Conservation (phyloP, 2,329 filamentous ascomycete genomes). For the Neonectria sp. region DNA sequence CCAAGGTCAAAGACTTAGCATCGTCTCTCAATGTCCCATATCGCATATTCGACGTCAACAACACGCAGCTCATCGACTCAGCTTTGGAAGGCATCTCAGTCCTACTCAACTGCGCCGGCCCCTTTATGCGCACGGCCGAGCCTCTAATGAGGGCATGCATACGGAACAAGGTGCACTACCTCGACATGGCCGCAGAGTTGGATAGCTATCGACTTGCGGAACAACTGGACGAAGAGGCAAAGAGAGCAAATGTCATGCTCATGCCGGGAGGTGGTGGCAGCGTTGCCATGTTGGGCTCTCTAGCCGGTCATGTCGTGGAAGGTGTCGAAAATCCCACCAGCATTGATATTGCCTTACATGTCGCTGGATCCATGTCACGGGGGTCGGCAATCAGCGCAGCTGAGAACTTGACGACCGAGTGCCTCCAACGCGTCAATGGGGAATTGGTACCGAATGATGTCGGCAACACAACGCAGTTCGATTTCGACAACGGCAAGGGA, state of each 20-base stretch:
- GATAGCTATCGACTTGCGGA: slow-evolving; percentile 1
- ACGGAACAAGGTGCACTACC: background rate
- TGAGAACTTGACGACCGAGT: slow-evolving; percentile 2
- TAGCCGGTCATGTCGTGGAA: background rate
- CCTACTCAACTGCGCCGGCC: slow-evolving; percentile 5
- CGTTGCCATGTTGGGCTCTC: slow-evolving; percentile 9
- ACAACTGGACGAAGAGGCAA: background rate
- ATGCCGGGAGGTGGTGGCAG: slow-evolving; percentile 8
- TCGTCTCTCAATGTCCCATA: background rate
- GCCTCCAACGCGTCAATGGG: background rate
- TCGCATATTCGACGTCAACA: background rate
- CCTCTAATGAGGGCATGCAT: slow-evolving; percentile 8
- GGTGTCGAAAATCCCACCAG: background rate
- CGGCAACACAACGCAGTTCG: background rate
- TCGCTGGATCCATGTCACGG: slow-evolving; percentile 6
- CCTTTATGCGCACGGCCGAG: slow-evolving; percentile 7
- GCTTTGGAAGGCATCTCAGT: background rate
- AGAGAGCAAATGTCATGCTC: background rate
- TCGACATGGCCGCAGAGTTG: slow-evolving; percentile 12
- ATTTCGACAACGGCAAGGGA: background rate
- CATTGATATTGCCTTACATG: background rate
- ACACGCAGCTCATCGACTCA: background rate
- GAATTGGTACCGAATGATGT: background rate
- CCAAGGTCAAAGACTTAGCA: background rate
- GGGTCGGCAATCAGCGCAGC: slow-evolving; percentile 3